These are phyloP conservation scores for Ophiocordyceps sinensis DNA, from an alignment of 2,329 filamentous ascomycete genomes.

Conservation along the genomic window DNA sequence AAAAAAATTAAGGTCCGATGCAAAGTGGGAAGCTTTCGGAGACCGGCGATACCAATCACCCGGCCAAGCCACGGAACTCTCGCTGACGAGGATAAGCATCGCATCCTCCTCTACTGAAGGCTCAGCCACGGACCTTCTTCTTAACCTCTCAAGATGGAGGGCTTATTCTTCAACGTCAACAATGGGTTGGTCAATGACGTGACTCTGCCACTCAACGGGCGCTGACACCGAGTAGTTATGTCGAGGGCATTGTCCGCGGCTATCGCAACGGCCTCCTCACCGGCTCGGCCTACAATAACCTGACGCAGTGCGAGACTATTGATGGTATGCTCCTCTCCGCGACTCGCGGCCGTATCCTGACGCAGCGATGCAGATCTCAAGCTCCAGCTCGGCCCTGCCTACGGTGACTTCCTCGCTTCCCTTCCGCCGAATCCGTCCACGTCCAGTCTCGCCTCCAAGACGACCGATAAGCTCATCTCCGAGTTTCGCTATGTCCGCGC, in stretches of 20 bases:
- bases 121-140: not conserved
- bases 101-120: not conserved
- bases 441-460: slow-evolving; percentile 83
- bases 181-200: slow-evolving; percentile 50
- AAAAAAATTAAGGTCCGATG: slow-evolving; percentile 22
- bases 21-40: slow-evolving; percentile 11
- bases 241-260: slow-evolving; percentile 93
- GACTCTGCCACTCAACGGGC: slow-evolving; percentile 8
- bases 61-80: slow-evolving; percentile 7
- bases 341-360: not conserved
- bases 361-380: slow-evolving; percentile 64
- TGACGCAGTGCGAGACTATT: slow-evolving; percentile 95
- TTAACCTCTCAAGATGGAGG: slow-evolving; percentile 50
- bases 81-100: not conserved
- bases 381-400: slow-evolving; percentile 89
- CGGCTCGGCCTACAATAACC: slow-evolving; percentile 79
- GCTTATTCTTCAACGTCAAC: slow-evolving; percentile 86
- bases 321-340: slow-evolving; percentile 46
- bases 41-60: slow-evolving; percentile 12
- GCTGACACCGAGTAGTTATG: slow-evolving; percentile 49
- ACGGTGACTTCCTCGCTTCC: slow-evolving; percentile 89
- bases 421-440: slow-evolving; percentile 95
- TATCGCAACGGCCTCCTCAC: slow-evolving; percentile 92
- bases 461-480: slow-evolving; percentile 93
- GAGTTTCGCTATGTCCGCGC: slow-evolving; percentile 95